These are phyloP conservation scores for Dictyophora rubrovolvata DNA, from an alignment of 768 basidiomycete species.

Conservation along the genomic window DNA sequence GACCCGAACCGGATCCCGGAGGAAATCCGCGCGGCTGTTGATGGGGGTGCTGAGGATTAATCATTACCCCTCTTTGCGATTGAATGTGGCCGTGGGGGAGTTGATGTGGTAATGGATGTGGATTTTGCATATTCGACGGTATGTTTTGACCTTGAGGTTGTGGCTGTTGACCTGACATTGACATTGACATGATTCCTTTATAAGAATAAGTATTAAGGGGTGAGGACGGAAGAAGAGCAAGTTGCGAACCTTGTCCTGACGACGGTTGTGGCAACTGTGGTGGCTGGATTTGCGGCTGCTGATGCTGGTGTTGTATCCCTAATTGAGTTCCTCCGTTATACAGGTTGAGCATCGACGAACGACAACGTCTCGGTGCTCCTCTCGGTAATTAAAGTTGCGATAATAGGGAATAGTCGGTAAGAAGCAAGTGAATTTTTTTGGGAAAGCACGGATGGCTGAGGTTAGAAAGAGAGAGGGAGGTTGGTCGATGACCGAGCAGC, in stretches of 20 bases:
- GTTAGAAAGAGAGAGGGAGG: no score
- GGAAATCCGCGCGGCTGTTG: neutral
- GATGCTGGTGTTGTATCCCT: neutral
- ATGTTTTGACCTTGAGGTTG: neutral
- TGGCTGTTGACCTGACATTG: neutral
- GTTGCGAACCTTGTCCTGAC: neutral
- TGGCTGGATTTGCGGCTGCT: neutral
- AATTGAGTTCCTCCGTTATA: neutral
- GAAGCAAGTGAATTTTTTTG: no score
- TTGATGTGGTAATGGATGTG: neutral
- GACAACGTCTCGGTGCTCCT: neutral
- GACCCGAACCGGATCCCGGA: neutral
- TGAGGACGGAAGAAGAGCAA: neutral
- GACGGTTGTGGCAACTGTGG: neutral
- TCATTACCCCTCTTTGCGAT: neutral
- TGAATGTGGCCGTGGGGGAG: neutral
- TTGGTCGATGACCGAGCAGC: no score
- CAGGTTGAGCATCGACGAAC: neutral
- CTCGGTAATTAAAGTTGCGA: neutral
- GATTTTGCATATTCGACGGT: neutral
- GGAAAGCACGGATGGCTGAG: no score
- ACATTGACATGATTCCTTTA: neutral
- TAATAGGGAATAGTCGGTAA: no score
- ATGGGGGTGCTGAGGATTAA: neutral
- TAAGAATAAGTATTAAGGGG: neutral